Conservation (phyloP, 306 rosid genomes). For the Trichosanthes truncata region DNA sequence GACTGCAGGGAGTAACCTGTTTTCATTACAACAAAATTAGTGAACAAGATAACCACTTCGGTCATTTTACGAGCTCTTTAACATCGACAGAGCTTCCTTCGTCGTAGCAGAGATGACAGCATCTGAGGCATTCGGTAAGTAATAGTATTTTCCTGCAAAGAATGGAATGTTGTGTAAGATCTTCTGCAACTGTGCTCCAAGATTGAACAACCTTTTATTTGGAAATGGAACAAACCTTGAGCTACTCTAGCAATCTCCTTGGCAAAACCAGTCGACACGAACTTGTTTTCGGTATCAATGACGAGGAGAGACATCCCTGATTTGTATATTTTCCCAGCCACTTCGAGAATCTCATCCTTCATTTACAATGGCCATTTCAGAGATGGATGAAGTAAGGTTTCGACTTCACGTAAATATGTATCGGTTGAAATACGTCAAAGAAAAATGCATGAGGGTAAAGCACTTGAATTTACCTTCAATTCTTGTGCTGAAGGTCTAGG, state of each 20-base stretch:
- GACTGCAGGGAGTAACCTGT: background rate
- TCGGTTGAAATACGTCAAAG: background rate
- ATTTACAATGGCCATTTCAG: background rate
- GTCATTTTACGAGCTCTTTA: conserved; percentile 53
- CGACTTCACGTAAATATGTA: background rate
- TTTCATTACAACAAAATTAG: background rate
- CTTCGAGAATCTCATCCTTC: conserved; percentile 96
- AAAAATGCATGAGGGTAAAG: background rate
- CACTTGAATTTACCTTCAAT: conserved; percentile 51
- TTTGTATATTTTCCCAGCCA: conserved; percentile 89
- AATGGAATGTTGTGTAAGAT: conserved; percentile 8
- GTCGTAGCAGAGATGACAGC: conserved; percentile 82
- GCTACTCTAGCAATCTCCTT: conserved; percentile 97
- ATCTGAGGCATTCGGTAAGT: conserved; percentile 95
- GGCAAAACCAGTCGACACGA: conserved; percentile 95
- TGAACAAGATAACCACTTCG: background rate
- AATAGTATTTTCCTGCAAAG: conserved; percentile 83
- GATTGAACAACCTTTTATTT: conserved; percentile 12
- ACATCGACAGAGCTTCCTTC: conserved; percentile 68
- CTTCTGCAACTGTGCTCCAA: background rate
- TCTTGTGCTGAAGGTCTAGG: conserved; percentile 81
- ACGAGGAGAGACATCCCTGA: conserved; percentile 97
- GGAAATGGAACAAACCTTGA: conserved; percentile 55
- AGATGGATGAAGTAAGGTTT: background rate
- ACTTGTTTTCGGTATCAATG: conserved; percentile 94